Base-by-base conservation (phyloP, 2,329 filamentous ascomycete genomes). In the Paracoccidioides brasiliensis region DNA sequence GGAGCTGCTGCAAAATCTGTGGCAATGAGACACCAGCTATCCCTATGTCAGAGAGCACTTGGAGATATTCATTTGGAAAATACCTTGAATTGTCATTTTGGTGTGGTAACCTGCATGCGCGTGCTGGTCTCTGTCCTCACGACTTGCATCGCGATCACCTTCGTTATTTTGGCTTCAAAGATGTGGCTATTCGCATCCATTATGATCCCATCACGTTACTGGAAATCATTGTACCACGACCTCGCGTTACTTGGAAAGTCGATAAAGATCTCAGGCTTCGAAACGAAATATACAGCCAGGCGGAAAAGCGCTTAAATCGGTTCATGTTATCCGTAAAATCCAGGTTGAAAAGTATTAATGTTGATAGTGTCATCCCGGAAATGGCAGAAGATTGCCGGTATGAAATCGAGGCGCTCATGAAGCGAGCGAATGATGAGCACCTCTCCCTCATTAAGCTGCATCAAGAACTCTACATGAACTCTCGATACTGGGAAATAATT, bases 1-100 rank as follows among this genome's bases (percentile, higher is more conserved):
- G 94, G 94, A 97, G 89, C 61, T 89, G 86, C 63, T 98, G 93
- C 74, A 93, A 95, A 64, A 78, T 88, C 35, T 98, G 94, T 69
- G 85, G 88, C 53, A 88, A 88, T 61, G 90, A 97, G 67, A 95
- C 91, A 0, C 87, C 89, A 42, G 84, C 90, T 50, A 86, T 88
- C 61, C 84, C 85, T 37, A 96, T 98, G 89, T 96, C 91, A 0
- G 84, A 90, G 56, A 90, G 83, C 64, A 94, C 90, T 0, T 98
- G 90, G 87, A 96, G 94, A 68, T 98, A 98, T 69, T 98, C 93
- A 0, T 95, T 98, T 65, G 93, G 89, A 9, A 98, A 98, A 70
- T 98, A 97, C 65, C 77, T 98, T n/a, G 93, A 98, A 70, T 76
- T 98, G 15, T 90, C 90, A 2, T 97, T 97, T 69, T 98, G 91